phyloP scores from a whole-genome alignment of 2,329 filamentous ascomycete species.

The Venturia asperata region DNA sequence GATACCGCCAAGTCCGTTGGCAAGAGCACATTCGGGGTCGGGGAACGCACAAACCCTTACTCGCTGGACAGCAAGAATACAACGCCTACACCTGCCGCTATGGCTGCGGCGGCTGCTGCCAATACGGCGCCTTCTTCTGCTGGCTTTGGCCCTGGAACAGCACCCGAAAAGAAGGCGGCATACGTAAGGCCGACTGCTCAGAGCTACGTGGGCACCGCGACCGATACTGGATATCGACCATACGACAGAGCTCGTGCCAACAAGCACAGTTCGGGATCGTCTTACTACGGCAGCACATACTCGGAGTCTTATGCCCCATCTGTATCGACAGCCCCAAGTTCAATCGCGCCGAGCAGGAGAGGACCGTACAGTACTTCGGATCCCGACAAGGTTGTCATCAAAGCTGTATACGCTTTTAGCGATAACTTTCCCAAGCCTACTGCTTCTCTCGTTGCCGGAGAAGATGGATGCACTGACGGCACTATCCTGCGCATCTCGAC shows the following conservation, averaged over 20 bases:
- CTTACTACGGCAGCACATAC: conserved; percentile 40
- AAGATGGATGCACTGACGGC: conserved; percentile 81
- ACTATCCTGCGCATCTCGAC: conserved; percentile 87
- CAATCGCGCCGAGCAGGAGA: conserved; percentile 72
- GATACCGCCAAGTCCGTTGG: conserved; percentile 8
- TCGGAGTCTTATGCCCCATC: conserved; percentile 86
- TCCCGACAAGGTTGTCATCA: conserved; percentile 92
- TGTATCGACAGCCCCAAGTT: conserved; percentile 74
- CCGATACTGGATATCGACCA: conserved; percentile 68
- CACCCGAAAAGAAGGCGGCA: conserved; percentile 22
- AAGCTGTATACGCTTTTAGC: conserved; percentile 86
- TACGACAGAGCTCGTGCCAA: conserved; percentile 58
- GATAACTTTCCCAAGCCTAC: conserved; percentile 80
- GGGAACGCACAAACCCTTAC: conserved; percentile 65
- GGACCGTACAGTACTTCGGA: conserved; percentile 80
- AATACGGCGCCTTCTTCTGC: conserved; percentile 22
- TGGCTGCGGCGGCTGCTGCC: conserved; percentile 28
- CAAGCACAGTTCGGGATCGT: conserved; percentile 37
- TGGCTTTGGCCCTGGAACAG: conserved; percentile 4
- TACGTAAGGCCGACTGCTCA: conserved; percentile 47
- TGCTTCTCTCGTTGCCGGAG: conserved; percentile 81
- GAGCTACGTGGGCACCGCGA: conserved; percentile 54
- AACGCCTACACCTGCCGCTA: conserved; percentile 24
- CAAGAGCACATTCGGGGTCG: conserved; percentile 40
- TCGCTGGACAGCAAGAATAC: conserved; percentile 51